phyloP scores from a whole-genome alignment of 2,329 filamentous ascomycete species.

The Ramichloridium luteum region DNA sequence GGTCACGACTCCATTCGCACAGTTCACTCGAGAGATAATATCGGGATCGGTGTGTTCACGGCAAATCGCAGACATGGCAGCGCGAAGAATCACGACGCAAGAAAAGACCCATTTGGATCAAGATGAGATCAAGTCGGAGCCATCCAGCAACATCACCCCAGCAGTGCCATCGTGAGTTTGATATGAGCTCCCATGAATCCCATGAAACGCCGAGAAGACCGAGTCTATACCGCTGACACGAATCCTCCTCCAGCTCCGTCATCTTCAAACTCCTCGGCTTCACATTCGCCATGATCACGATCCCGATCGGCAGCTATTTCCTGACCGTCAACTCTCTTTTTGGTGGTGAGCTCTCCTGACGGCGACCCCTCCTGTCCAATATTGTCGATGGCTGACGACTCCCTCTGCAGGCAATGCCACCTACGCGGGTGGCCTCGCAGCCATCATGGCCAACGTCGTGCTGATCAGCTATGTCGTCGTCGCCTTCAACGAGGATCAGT shows the following conservation, averaged over 20 bases:
- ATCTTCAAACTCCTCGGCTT: slow-evolving; percentile 85
- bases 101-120: slow-evolving; percentile 52
- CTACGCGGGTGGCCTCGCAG: slow-evolving; percentile 72
- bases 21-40: too few species aligned
- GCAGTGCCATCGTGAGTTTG: slow-evolving; percentile 63
- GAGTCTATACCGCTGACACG: background rate
- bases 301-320: slow-evolving; percentile 85
- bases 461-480: slow-evolving; percentile 83
- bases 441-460: slow-evolving; percentile 82
- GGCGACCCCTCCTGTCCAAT: background rate
- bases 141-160: slow-evolving; percentile 61
- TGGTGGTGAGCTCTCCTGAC: slow-evolving; percentile 45
- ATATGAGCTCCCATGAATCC: too few species aligned
- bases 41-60: too few species aligned
- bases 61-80: too few species aligned
- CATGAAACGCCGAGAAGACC: background rate
- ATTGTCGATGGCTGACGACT: background rate
- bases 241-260: slow-evolving; percentile 50
- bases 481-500: slow-evolving; percentile 74
- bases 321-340: slow-evolving; percentile 65
- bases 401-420: slow-evolving; percentile 63
- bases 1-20: too few species aligned
- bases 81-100: slow-evolving; percentile 50
- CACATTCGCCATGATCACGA: slow-evolving; percentile 78
- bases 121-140: slow-evolving; percentile 21